phyloP scores from a whole-genome alignment of 257 asterid species.

The Solanum sejunctum region DNA sequence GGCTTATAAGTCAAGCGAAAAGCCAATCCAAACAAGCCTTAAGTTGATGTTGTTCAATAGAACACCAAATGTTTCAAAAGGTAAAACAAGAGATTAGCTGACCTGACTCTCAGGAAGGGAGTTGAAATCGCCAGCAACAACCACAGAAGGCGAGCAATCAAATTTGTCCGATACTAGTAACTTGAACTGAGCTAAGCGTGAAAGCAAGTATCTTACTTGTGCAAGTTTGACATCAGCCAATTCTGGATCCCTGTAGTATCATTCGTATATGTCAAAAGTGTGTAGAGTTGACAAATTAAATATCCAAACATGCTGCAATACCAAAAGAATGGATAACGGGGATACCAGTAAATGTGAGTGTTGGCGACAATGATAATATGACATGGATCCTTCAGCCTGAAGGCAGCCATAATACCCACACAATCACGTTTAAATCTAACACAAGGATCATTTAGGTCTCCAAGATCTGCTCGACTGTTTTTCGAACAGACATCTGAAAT shows the following conservation, averaged over 20 bases:
- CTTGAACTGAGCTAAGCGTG: constrained; percentile 61
- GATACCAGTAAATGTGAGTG: constrained; percentile 86
- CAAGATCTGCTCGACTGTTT: constrained; percentile 25
- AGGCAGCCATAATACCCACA: constrained; percentile 83
- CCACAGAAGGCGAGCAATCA: constrained; percentile 48
- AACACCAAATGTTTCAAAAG: not conserved
- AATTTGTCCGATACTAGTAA: constrained; percentile 36
- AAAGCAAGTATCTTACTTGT: constrained; percentile 70
- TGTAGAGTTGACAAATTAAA: not conserved
- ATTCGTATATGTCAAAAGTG: not conserved
- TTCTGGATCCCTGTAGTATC: constrained; percentile 67
- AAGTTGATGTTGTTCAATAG: not conserved
- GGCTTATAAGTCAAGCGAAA: too few species aligned
- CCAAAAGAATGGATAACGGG: not conserved
- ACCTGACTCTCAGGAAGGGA: constrained; percentile 83
- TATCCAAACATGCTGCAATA: not conserved
- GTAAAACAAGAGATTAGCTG: not conserved
- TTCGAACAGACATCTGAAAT: constrained; percentile 28
- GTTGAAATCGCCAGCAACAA: constrained; percentile 85
- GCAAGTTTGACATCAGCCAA: constrained; percentile 86
- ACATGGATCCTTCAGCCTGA: constrained; percentile 48
- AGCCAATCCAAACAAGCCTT: too few species aligned
- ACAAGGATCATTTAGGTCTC: constrained; percentile 72
- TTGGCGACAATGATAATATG: constrained; percentile 59
- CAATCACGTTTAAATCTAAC: constrained; percentile 90